A percentile compares a stretch with the other conserved stretches of the same genome.
Evolutionary conservation across 2,329 filamentous ascomycete genomes (phyloP).

Genomic region (Camptophora hylomeconis): DNA sequence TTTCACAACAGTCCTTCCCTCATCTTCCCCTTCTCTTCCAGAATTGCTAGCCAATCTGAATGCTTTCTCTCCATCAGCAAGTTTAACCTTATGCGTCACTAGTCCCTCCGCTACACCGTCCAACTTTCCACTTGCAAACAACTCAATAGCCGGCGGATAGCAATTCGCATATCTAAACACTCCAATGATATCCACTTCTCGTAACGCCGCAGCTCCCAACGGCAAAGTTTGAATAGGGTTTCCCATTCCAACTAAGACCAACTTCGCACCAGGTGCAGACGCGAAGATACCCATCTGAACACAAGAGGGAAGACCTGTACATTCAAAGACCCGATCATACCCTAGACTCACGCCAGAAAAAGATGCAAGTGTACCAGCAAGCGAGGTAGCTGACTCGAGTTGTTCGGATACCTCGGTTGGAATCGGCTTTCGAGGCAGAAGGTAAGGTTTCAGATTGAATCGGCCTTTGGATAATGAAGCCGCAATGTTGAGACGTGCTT

Average conservation of each 20-base stretch:
- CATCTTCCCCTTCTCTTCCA: constrained; percentile 37
- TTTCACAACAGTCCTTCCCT: constrained; percentile 40
- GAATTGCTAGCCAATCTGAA: constrained; percentile 32
- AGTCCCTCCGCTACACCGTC: constrained; percentile 36
- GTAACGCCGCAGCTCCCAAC: constrained; percentile 40
- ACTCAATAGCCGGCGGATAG: constrained; percentile 41
- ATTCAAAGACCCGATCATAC: constrained; percentile 33
- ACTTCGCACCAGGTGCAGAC: constrained; percentile 34
- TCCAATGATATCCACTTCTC: constrained; percentile 45
- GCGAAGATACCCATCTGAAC: constrained; percentile 34
- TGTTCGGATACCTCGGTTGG: constrained; percentile 29
- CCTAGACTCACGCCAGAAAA: constrained; percentile 20
- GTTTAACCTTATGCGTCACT: constrained; percentile 38
- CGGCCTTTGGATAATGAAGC: constrained; percentile 22
- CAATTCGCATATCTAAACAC: constrained; percentile 44
- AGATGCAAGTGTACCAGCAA: constrained; percentile 22
- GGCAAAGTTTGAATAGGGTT: constrained; percentile 41
- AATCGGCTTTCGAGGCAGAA: constrained; percentile 22
- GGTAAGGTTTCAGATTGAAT: constrained; percentile 23
- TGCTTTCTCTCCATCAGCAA: constrained; percentile 37
- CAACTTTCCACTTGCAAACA: constrained; percentile 38
- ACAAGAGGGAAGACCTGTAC: constrained; percentile 32
- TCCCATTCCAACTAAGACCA: constrained; percentile 45
- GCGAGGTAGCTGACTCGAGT: constrained; percentile 20
- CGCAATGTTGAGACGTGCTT: constrained; percentile 42